These are phyloP conservation scores for Sphaerulina vaccinii DNA, from an alignment of 2,329 filamentous ascomycete genomes.

Conservation along the genomic window DNA sequence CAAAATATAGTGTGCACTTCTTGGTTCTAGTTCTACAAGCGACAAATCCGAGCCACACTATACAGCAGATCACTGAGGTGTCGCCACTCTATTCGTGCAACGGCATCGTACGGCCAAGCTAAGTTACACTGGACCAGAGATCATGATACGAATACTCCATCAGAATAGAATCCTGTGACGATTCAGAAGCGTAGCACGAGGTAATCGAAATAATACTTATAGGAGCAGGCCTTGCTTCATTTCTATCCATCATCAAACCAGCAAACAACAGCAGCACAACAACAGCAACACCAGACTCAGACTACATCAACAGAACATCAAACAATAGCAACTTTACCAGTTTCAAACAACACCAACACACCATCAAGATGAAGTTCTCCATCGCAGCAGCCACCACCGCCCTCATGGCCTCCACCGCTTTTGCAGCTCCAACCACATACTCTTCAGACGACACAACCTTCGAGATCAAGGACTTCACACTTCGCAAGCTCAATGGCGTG, in stretches of 20 bases:
- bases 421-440: constrained; percentile 11
- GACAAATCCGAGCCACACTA: not conserved
- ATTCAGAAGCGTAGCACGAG: not conserved
- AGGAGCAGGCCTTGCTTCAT: not conserved
- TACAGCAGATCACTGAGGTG: not conserved
- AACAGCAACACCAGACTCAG: not conserved
- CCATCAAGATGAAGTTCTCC: constrained; percentile 22
- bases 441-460: constrained; percentile 5
- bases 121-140: not conserved
- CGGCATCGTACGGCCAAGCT: not conserved
- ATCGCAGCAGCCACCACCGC: constrained; percentile 16
- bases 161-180: not conserved
- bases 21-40: too few species aligned
- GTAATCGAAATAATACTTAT: not conserved
- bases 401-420: constrained; percentile 11
- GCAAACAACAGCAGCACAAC: not conserved
- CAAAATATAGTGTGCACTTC: too few species aligned
- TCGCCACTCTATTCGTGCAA: not conserved
- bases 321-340: not conserved
- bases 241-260: constrained; percentile 2
- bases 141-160: not conserved
- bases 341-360: not conserved
- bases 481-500: constrained; percentile 15
- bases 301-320: not conserved
- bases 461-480: constrained; percentile 20